These are phyloP conservation scores for Posidonia oceanica DNA, from an alignment of 116 monocot genomes.

Conservation along the genomic window DNA sequence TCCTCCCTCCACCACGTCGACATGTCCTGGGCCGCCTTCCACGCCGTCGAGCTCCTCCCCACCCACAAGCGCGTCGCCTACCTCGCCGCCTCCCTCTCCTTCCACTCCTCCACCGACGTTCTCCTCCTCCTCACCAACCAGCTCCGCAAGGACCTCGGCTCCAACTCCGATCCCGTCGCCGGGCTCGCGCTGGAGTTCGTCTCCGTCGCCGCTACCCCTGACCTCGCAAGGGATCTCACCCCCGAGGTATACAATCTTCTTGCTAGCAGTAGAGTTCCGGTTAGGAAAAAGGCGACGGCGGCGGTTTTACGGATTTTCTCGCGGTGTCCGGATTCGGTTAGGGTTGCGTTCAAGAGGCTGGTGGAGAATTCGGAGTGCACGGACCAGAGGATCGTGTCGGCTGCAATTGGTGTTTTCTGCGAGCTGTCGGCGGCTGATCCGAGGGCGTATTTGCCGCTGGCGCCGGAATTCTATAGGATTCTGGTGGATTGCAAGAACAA, in stretches of 20 bases:
- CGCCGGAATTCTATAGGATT: slow-evolving; percentile 65
- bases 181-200: slow-evolving; percentile 35
- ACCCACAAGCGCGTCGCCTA: slow-evolving; percentile 44
- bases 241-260: slow-evolving; percentile 17
- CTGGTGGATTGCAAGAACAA: slow-evolving; percentile 44
- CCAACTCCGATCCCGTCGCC: slow-evolving; percentile 18
- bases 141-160: slow-evolving; percentile 67
- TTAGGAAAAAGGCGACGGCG: slow-evolving; percentile 34
- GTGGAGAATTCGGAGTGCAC: slow-evolving; percentile 34
- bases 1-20: slow-evolving; percentile 57
- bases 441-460: slow-evolving; percentile 57
- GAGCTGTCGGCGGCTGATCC: slow-evolving; percentile 53
- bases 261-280: slow-evolving; percentile 4
- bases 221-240: slow-evolving; percentile 23
- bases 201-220: slow-evolving; percentile 23
- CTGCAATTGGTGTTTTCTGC: slow-evolving; percentile 51
- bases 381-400: slow-evolving; percentile 24
- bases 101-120: slow-evolving; percentile 49
- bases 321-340: slow-evolving; percentile 27
- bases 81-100: slow-evolving; percentile 55
- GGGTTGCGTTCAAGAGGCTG: slow-evolving; percentile 35
- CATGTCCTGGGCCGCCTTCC: slow-evolving; percentile 52
- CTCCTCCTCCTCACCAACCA: slow-evolving; percentile 78
- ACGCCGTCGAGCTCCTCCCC: slow-evolving; percentile 70
- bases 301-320: slow-evolving; percentile 30